These are phyloP conservation scores for Avena eriantha DNA, from an alignment of 176 grass and related monocot species.

Conservation along the genomic window DNA sequence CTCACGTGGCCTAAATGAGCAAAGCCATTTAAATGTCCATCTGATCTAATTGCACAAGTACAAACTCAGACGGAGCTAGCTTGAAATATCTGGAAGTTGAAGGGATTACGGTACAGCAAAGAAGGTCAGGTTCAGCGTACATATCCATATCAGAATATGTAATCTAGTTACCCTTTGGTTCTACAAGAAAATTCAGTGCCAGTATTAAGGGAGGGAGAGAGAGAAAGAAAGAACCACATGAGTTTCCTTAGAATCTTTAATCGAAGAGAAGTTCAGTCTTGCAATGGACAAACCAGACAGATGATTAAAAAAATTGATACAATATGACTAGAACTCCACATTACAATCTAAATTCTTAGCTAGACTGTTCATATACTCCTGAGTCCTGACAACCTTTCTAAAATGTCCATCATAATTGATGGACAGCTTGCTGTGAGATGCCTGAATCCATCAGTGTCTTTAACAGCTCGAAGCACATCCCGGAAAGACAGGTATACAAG, in stretches of 20 bases:
- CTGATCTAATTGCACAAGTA: neutral
- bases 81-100: neutral
- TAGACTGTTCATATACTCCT: neutral
- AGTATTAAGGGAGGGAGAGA: neutral
- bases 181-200: neutral
- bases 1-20: neutral
- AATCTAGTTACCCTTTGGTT: neutral
- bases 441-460: neutral
- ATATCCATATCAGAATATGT: neutral
- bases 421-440: neutral
- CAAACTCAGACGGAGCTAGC: neutral
- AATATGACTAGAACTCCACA: neutral
- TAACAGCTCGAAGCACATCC: no score
- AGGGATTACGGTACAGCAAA: neutral
- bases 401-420: neutral
- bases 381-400: neutral
- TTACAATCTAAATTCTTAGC: neutral
- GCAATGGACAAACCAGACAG: neutral
- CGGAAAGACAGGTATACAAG: no score
- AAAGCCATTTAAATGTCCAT: neutral
- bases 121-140: neutral
- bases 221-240: neutral
- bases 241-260: neutral
- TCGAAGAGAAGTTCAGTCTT: neutral
- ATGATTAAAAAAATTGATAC: neutral